Percentiles rank a stretch among this genome's conserved stretches.
These are phyloP conservation scores for Neonectria coccinea DNA, from an alignment of 2,329 filamentous ascomycete species.

Conservation along the genomic window DNA sequence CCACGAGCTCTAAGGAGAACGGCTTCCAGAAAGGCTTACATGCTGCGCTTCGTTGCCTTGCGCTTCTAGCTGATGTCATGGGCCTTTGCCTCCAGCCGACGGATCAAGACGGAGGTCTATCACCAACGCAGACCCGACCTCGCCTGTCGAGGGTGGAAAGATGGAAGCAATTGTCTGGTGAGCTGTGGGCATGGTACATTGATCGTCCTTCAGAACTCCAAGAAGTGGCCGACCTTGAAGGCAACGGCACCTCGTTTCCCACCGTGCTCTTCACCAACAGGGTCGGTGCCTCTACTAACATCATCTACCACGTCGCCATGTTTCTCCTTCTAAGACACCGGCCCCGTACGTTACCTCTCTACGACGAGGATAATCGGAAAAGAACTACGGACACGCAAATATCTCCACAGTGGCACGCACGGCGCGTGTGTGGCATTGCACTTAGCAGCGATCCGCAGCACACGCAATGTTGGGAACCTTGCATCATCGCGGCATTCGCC, in stretches of 20 bases:
- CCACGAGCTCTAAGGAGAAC: no score
- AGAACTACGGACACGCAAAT: not conserved
- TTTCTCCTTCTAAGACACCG: not conserved
- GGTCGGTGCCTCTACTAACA: not conserved
- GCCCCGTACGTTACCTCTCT: not conserved
- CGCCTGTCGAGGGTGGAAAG: not conserved
- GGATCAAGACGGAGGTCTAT: not conserved
- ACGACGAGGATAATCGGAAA: not conserved
- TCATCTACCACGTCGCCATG: not conserved
- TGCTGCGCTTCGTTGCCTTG: not conserved
- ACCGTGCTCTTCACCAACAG: not conserved
- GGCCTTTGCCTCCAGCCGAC: not conserved
- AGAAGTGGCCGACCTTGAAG: not conserved
- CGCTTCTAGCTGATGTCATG: not conserved
- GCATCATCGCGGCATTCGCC: constrained; percentile 14
- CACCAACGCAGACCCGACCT: not conserved
- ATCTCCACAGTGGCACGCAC: not conserved
- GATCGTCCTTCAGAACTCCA: not conserved
- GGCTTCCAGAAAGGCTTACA: not conserved
- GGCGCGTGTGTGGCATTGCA: constrained; percentile 6
- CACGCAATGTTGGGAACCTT: constrained; percentile 15
- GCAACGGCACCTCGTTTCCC: not conserved
- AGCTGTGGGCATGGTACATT: not conserved
- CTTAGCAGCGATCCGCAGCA: not conserved
- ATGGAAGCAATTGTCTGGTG: not conserved